Evolutionary conservation across 768 basidiomycete genomes (phyloP), one percentile per base, ranked within the genome.

Genomic region (Leccinum longicurvipes): DNA sequence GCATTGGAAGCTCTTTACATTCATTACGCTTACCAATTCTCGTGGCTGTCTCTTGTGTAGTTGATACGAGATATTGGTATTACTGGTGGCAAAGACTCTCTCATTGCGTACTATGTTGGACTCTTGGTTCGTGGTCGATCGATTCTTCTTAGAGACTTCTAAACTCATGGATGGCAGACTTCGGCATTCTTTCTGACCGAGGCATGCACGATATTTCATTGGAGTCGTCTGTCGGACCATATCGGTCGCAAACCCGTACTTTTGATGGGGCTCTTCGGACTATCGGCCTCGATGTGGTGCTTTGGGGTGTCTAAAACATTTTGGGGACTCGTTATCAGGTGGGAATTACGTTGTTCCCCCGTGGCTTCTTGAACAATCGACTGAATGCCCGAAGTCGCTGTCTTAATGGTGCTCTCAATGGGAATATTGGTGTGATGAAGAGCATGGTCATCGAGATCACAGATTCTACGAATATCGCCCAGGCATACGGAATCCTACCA

Each of bases 401-500:
- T 57, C 66, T 80, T 6, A 75, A 72, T 50, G 80, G 79, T 17
- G 77, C 76, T 29, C 64, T 81, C 15, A 80, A 80, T 59, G 87
- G 86, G n/a, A 87, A 81, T 57, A 68, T 78, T 24, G 78, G 80
- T 2, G 72, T 80, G 27, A 72, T 79, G 57, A 80, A 81, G 57
- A 79, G 78, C 47, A 74, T 76, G 71, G 52, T 70, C 8, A 72
- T 71, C 5, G 80, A 81, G 60, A 73, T 81, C 31, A 79, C 70
- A 6, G 69, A 70, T 39, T 29, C 70, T 5, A 70, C 70, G 14
- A 73, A 65, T 55, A 58, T 61, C 47, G 72, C 61, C 6, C 60
- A 57, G 36, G 79, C 82, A 12, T 89, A 83, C 65, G 79, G 82
- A 3, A 82, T 80, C 55, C 71, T 87, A 67, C 88, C 89, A 1